Conservation (phyloP, 768 basidiomycete genomes). For the Galerina sulciceps region DNA sequence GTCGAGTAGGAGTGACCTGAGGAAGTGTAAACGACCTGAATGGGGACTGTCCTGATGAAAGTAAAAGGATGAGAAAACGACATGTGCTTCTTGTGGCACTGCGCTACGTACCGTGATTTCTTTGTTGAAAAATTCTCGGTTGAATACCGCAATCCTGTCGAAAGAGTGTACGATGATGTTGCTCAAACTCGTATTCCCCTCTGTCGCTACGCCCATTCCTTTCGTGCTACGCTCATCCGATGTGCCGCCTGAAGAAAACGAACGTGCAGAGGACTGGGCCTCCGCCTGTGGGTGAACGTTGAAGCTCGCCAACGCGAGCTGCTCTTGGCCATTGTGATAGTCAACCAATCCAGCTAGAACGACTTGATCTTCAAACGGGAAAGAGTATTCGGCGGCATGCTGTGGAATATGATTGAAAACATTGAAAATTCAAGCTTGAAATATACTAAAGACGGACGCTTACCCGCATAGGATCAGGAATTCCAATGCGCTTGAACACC, state of each 20-base stretch:
- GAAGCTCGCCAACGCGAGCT: conserved; percentile 11
- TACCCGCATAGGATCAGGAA: conserved; percentile 14
- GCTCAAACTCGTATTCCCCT: conserved; percentile 11
- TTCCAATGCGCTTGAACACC: conserved; percentile 9
- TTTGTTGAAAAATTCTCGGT: conserved; percentile 10
- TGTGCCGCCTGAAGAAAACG: conserved; percentile 15
- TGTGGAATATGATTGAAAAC: background rate
- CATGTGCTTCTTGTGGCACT: background rate
- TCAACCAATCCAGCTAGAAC: conserved; percentile 14
- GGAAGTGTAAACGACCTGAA: conserved; percentile 10
- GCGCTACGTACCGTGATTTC: conserved; percentile 4
- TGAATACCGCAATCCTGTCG: conserved; percentile 18
- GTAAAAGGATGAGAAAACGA: background rate
- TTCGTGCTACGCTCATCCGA: conserved; percentile 7
- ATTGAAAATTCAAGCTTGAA: background rate
- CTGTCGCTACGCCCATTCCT: conserved; percentile 10
- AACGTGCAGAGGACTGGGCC: conserved; percentile 8
- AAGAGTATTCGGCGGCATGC: conserved; percentile 9
- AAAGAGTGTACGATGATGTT: conserved; percentile 17
- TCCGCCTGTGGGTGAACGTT: conserved; percentile 1
- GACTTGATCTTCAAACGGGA: conserved; percentile 7
- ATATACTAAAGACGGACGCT: background rate
- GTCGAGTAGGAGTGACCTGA: conserved; percentile 9
- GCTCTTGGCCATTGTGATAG: conserved; percentile 9
- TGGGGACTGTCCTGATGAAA: conserved; percentile 7